Evolutionary conservation across 2,329 filamentous ascomycete genomes (phyloP).

Genomic region (Beauveria varroae): DNA sequence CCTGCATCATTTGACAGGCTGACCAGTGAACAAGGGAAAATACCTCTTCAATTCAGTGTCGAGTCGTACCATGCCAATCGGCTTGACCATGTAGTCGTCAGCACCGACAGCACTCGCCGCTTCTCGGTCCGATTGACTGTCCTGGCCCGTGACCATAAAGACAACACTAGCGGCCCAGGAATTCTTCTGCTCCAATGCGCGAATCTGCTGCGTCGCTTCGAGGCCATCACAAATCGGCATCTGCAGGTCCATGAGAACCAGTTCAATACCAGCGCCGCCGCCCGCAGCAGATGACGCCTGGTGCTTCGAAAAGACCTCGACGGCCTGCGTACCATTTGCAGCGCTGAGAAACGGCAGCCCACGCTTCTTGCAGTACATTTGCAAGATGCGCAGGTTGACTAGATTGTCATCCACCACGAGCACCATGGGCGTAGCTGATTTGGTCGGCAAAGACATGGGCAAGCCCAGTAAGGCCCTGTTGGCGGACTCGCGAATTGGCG

Average conservation of each 20-base stretch:
- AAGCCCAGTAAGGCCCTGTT: neutral
- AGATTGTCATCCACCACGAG: conserved; percentile 41
- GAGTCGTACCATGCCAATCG: neutral
- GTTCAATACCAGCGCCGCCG: conserved; percentile 13
- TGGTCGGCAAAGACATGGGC: neutral
- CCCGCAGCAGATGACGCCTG: conserved; percentile 12
- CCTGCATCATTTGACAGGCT: neutral
- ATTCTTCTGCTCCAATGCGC: conserved; percentile 15
- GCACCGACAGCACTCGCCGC: neutral
- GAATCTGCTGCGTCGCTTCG: conserved; percentile 20
- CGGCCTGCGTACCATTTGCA: conserved; percentile 35
- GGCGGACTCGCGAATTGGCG: neutral
- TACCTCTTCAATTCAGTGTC: neutral
- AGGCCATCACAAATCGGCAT: conserved; percentile 24
- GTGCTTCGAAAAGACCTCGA: conserved; percentile 23
- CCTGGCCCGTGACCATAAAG: conserved; percentile 23
- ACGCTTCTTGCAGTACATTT: conserved; percentile 38
- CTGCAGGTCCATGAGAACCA: conserved; percentile 23
- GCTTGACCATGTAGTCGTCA: conserved; percentile 1
- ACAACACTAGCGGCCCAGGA: conserved; percentile 14
- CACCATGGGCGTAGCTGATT: conserved; percentile 15
- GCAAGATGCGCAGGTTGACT: conserved; percentile 40
- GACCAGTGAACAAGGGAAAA: neutral
- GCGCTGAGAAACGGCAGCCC: conserved; percentile 34
- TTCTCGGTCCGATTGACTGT: conserved; percentile 12